A percentile compares a stretch with the other conserved stretches of the same genome.
Evolutionary conservation across 306 rosid species (phyloP).

Genomic region (Inga laurina): DNA sequence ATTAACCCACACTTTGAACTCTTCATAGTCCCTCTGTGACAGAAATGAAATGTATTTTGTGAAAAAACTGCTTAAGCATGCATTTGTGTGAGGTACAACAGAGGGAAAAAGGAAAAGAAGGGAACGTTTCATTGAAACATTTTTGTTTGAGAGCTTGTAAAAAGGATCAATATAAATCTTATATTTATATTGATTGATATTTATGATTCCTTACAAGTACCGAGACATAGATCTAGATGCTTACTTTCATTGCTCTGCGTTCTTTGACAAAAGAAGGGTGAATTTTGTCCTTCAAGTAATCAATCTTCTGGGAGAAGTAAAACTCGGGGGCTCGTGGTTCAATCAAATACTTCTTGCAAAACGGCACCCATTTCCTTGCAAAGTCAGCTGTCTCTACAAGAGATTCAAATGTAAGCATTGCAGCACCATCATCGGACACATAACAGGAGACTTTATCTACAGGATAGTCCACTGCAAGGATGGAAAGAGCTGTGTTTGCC

Average conservation of each 20-base stretch:
- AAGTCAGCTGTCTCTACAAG: slow-evolving; percentile 92
- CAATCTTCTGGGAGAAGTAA: slow-evolving; percentile 97
- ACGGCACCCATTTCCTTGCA: slow-evolving; percentile 95
- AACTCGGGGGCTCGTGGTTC: slow-evolving; percentile 99
- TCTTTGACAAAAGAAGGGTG: slow-evolving; percentile 98
- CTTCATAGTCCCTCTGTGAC: slow-evolving; percentile 88
- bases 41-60: slow-evolving; percentile 11
- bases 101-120: not conserved
- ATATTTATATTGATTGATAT: no score
- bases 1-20: slow-evolving; percentile 86
- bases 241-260: slow-evolving; percentile 97
- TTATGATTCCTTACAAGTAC: not conserved
- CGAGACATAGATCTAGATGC: slow-evolving; percentile 30
- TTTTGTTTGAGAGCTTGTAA: slow-evolving; percentile 1
- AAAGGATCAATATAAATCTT: not conserved
- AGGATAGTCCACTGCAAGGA: slow-evolving; percentile 95
- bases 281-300: slow-evolving; percentile 89
- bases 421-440: slow-evolving; percentile 98
- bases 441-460: slow-evolving; percentile 95
- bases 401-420: slow-evolving; percentile 93
- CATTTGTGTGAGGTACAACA: not conserved
- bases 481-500: slow-evolving; percentile 92
- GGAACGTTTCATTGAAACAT: not conserved
- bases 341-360: slow-evolving; percentile 84
- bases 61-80: not conserved